Evolutionary conservation across 768 basidiomycete species (phyloP).

Genomic region (Russula foetens): DNA sequence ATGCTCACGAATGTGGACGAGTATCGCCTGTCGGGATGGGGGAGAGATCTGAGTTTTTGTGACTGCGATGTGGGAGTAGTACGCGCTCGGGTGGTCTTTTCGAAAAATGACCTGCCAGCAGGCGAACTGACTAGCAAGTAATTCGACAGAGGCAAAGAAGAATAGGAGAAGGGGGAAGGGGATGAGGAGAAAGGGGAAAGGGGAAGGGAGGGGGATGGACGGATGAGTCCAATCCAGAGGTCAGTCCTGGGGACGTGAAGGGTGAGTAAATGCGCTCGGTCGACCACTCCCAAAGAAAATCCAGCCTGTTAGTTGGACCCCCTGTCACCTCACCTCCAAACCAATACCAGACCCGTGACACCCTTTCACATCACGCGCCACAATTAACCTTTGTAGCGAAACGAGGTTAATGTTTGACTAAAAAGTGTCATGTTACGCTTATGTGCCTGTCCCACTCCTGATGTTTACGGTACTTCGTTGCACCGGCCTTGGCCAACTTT

Average conservation of each 20-base stretch:
- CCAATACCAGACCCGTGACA: too few species aligned
- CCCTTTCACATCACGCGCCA: too few species aligned
- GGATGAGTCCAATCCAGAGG: slow-evolving; percentile 19
- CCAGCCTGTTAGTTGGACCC: too few species aligned
- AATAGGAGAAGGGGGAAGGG: not conserved
- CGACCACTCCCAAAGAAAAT: too few species aligned
- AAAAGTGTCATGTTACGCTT: too few species aligned
- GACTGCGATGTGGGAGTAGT: slow-evolving; percentile 10
- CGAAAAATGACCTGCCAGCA: slow-evolving; percentile 23
- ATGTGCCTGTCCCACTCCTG: too few species aligned
- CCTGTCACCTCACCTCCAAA: too few species aligned
- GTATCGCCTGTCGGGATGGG: slow-evolving; percentile 13
- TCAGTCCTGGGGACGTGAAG: slow-evolving; percentile 18
- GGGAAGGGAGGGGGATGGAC: slow-evolving; percentile 16
- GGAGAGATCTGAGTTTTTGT: slow-evolving; percentile 18
- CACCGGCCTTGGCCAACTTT: too few species aligned
- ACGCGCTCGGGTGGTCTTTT: slow-evolving; percentile 20
- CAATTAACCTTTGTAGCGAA: too few species aligned
- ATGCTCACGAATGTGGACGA: slow-evolving; percentile 20
- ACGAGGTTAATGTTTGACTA: too few species aligned
- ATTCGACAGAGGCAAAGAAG: slow-evolving; percentile 17
- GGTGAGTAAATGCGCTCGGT: too few species aligned
- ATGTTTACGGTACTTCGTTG: too few species aligned
- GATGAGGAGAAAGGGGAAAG: not conserved
- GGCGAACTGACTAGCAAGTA: slow-evolving; percentile 22